A percentile compares a stretch with the other conserved stretches of the same genome.
Conservation (phyloP, 306 rosid species). For the Lotus japonicus region DNA sequence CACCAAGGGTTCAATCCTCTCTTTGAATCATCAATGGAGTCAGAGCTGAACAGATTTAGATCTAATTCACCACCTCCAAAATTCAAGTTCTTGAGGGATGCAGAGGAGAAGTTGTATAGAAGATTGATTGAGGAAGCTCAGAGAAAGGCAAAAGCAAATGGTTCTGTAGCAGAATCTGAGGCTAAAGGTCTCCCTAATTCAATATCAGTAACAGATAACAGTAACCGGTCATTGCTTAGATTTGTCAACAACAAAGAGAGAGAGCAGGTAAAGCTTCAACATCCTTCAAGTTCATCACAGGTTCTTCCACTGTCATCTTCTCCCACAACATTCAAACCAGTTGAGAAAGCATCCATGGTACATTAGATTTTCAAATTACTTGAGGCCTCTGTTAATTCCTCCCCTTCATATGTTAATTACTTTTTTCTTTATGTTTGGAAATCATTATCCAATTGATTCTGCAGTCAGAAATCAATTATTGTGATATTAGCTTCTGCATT, state of each 20-base stretch:
- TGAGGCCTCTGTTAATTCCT: constrained; percentile 23
- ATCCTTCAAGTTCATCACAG: constrained; percentile 68
- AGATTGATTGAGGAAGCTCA: constrained; percentile 61
- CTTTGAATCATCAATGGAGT: constrained; percentile 56
- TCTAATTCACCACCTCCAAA: constrained; percentile 80
- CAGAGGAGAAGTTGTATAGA: constrained; percentile 73
- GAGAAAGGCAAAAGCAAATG: constrained; percentile 34
- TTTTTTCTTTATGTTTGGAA: neutral
- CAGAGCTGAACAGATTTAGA: constrained; percentile 43
- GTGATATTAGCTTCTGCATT: no score
- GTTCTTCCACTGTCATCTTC: constrained; percentile 85
- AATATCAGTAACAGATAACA: neutral
- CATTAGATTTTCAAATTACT: constrained; percentile 14
- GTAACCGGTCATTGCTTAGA: constrained; percentile 32
- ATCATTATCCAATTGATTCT: no score
- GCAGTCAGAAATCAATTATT: no score
- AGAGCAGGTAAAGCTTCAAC: constrained; percentile 28
- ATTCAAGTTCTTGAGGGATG: constrained; percentile 78
- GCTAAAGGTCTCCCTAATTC: constrained; percentile 17
- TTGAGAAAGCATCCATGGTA: constrained; percentile 33
- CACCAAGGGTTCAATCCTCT: constrained; percentile 79
- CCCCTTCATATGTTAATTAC: neutral
- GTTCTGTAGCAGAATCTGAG: neutral
- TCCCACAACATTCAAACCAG: constrained; percentile 45
- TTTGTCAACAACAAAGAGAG: constrained; percentile 35